These are phyloP conservation scores for Botryotinia narcissicola DNA, from an alignment of 2,329 filamentous ascomycete genomes.

Conservation along the genomic window DNA sequence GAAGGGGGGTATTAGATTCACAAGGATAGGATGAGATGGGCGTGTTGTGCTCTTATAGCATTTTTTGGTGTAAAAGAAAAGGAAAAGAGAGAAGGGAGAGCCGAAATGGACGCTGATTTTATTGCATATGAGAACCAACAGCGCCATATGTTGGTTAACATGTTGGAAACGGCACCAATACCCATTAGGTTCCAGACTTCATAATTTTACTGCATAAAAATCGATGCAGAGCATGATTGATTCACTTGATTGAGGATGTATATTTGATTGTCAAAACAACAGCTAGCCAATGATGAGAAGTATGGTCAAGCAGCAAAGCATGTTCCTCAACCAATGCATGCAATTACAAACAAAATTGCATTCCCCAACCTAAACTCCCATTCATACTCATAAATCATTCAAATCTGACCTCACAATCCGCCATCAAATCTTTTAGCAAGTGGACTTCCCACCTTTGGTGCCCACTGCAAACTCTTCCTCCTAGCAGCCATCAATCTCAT, in stretches of 20 bases:
- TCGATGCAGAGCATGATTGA: not conserved
- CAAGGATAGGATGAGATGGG: not conserved
- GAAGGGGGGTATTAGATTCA: not conserved
- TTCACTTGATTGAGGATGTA: not conserved
- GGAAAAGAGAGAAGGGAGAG: not conserved
- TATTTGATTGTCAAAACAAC: not conserved
- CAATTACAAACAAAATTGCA: not conserved
- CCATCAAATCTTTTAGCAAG: slow-evolving; percentile 48
- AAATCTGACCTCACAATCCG: not conserved
- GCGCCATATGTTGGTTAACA: not conserved
- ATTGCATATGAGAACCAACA: not conserved
- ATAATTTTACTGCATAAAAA: not conserved
- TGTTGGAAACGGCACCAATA: not conserved
- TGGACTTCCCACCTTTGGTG: slow-evolving; percentile 72
- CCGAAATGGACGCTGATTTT: not conserved
- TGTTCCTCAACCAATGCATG: not conserved
- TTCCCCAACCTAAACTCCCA: not conserved
- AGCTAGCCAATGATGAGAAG: not conserved
- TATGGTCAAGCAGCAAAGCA: not conserved
- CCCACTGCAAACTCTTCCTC: slow-evolving; percentile 75
- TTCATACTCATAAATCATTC: not conserved
- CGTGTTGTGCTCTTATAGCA: not conserved
- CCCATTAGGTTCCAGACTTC: not conserved
- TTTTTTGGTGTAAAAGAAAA: not conserved
- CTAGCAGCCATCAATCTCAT: slow-evolving; percentile 63